A percentile compares a stretch with the other conserved stretches of the same genome.
phyloP scores from a whole-genome alignment of 1,139 yeast species.

The Yamadazyma sp. region DNA sequence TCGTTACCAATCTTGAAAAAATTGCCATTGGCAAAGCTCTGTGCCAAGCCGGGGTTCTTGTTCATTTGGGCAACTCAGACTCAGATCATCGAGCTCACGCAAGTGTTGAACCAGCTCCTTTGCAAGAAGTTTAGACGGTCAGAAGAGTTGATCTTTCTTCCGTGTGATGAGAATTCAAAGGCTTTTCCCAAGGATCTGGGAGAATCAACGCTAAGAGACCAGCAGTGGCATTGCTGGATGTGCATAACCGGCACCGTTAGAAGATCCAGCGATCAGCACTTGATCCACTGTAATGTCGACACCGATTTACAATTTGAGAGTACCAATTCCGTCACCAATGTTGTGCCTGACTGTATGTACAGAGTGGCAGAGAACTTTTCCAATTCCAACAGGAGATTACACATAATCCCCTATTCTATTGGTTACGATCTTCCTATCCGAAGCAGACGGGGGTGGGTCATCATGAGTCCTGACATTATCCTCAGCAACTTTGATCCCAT shows the following conservation, averaged over 20 bases:
- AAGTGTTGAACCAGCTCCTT: constrained; percentile 59
- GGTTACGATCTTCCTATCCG: constrained; percentile 65
- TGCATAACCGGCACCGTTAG: constrained; percentile 93
- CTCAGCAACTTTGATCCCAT: constrained; percentile 60
- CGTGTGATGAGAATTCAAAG: constrained; percentile 58
- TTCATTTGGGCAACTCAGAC: constrained; percentile 85
- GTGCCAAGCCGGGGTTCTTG: constrained; percentile 82
- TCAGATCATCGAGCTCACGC: constrained; percentile 63
- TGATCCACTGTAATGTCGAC: constrained; percentile 89
- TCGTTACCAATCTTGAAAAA: constrained; percentile 60
- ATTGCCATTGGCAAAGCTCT: constrained; percentile 69
- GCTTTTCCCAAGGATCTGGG: constrained; percentile 46
- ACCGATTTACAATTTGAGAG: constrained; percentile 74
- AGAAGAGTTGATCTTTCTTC: constrained; percentile 77
- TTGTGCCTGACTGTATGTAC: constrained; percentile 77
- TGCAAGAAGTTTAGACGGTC: constrained; percentile 80
- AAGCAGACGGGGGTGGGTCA: constrained; percentile 87
- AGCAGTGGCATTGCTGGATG: constrained; percentile 97
- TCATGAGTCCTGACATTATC: constrained; percentile 80
- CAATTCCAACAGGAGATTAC: constrained; percentile 76
- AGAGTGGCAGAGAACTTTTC: constrained; percentile 88
- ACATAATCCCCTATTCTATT: constrained; percentile 72
- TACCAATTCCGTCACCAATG: constrained; percentile 18
- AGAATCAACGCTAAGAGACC: constrained; percentile 33
- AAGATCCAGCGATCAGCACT: constrained; percentile 76